phyloP scores from a whole-genome alignment of 176 grass and related monocot genomes.

The Carex littledalei region DNA sequence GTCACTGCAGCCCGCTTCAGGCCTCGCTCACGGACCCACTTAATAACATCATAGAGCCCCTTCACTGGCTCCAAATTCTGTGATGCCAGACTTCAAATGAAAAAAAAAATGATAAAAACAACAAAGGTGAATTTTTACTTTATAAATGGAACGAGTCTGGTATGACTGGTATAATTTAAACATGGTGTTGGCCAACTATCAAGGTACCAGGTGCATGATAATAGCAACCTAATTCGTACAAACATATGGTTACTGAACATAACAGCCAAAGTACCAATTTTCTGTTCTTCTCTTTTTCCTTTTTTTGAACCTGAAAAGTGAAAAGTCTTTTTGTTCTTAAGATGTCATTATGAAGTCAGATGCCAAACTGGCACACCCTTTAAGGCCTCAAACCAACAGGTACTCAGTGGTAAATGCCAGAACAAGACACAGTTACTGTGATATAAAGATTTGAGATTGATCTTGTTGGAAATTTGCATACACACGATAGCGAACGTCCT shows the following conservation, averaged over 20 bases:
- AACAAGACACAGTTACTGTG: background rate
- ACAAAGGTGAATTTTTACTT: background rate
- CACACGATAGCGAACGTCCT: constrained; percentile 64
- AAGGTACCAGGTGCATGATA: background rate
- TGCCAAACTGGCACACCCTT: background rate
- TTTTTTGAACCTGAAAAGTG: background rate
- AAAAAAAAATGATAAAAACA: background rate
- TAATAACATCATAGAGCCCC: constrained; percentile 49
- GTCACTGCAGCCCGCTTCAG: constrained; percentile 69
- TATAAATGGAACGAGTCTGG: background rate
- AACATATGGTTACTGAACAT: background rate
- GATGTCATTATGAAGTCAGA: background rate
- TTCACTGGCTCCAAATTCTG: constrained; percentile 56
- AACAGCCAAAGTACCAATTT: background rate
- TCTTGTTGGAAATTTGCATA: constrained; percentile 10
- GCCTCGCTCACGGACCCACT: constrained; percentile 65
- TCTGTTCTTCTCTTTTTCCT: background rate
- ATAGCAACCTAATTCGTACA: background rate
- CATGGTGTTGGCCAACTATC: background rate
- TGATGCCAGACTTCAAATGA: constrained; percentile 41
- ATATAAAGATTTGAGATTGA: background rate
- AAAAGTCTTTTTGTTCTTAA: background rate
- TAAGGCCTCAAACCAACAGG: constrained; percentile 1
- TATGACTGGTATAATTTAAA: background rate
- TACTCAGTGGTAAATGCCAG: background rate